phyloP scores from a whole-genome alignment of 768 basidiomycete species.

The Pilatotrama ljubarskyi region DNA sequence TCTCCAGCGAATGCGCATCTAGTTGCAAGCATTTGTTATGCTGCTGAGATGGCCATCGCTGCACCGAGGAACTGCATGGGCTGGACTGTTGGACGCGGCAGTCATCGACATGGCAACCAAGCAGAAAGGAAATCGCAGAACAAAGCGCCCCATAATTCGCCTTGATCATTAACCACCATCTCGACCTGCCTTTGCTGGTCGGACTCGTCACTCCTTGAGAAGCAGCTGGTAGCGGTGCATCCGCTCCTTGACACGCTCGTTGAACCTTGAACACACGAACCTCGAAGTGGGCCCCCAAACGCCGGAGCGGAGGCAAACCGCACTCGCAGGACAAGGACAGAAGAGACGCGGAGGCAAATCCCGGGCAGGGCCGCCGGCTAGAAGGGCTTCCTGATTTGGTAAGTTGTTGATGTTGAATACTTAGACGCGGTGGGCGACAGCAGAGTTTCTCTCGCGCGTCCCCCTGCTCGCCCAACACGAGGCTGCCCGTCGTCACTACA shows the following conservation, averaged over 20 bases:
- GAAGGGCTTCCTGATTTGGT: conserved; percentile 20
- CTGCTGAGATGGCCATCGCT: too few species aligned
- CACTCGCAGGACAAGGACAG: background rate
- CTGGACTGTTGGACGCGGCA: background rate
- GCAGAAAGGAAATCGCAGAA: background rate
- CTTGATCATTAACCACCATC: conserved; percentile 14
- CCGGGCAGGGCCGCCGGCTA: conserved; percentile 17
- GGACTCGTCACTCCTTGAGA: conserved; percentile 10
- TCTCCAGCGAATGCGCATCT: too few species aligned
- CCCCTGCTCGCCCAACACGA: conserved; percentile 29
- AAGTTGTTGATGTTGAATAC: conserved; percentile 24
- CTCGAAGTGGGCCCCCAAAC: background rate
- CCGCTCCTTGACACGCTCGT: conserved; percentile 4
- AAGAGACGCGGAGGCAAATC: conserved; percentile 17
- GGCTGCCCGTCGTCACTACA: conserved; percentile 30
- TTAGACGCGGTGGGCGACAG: conserved; percentile 11
- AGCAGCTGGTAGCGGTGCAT: background rate
- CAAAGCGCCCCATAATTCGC: background rate
- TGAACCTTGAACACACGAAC: background rate
- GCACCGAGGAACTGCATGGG: background rate
- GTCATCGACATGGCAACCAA: conserved; percentile 23
- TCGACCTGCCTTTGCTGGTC: conserved; percentile 7
- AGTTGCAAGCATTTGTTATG: too few species aligned
- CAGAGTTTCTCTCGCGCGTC: conserved; percentile 23
- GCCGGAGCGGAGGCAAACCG: conserved; percentile 2